Evolutionary conservation across 2,329 filamentous ascomycete species (phyloP).

Genomic region (Aspergillus quadrilineatus): DNA sequence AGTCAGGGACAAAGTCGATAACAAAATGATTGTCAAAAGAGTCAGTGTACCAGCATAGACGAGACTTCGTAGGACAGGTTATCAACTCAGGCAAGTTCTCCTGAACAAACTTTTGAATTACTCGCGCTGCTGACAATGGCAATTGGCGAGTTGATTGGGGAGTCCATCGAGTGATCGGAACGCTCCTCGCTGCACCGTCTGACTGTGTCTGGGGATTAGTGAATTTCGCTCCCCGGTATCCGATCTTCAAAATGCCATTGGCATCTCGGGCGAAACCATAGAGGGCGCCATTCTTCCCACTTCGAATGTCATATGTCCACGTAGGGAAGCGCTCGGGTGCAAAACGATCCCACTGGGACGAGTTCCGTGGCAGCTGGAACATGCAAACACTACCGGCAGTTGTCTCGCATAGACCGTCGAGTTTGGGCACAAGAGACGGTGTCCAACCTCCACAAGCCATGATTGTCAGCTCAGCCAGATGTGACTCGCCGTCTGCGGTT

Average conservation of each 20-base stretch:
- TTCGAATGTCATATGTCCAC: slow-evolving; percentile 41
- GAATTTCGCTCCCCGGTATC: slow-evolving; percentile 53
- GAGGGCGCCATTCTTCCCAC: slow-evolving; percentile 42
- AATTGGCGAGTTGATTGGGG: slow-evolving; percentile 20
- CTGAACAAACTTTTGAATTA: slow-evolving; percentile 36
- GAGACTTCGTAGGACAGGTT: slow-evolving; percentile 32
- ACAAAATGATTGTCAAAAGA: slow-evolving; percentile 57
- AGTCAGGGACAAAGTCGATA: slow-evolving; percentile 52
- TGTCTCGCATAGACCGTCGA: slow-evolving; percentile 48
- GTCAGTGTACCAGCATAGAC: slow-evolving; percentile 59
- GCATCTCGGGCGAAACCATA: slow-evolving; percentile 51
- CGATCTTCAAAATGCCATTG: slow-evolving; percentile 50
- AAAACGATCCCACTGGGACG: slow-evolving; percentile 42
- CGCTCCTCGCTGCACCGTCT: slow-evolving; percentile 41
- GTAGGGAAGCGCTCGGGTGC: slow-evolving; percentile 48
- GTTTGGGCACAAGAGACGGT: slow-evolving; percentile 41
- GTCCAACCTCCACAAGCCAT: slow-evolving; percentile 50
- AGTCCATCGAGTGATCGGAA: slow-evolving; percentile 43
- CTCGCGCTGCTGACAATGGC: slow-evolving; percentile 27
- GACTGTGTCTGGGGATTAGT: slow-evolving; percentile 44
- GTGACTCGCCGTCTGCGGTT: slow-evolving; percentile 38
- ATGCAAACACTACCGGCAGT: slow-evolving; percentile 50
- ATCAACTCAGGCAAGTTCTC: slow-evolving; percentile 47
- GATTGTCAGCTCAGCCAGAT: slow-evolving; percentile 37
- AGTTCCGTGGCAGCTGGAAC: slow-evolving; percentile 44